Base-by-base conservation (phyloP, 148 eudicot species). In the Rheum nobile region DNA sequence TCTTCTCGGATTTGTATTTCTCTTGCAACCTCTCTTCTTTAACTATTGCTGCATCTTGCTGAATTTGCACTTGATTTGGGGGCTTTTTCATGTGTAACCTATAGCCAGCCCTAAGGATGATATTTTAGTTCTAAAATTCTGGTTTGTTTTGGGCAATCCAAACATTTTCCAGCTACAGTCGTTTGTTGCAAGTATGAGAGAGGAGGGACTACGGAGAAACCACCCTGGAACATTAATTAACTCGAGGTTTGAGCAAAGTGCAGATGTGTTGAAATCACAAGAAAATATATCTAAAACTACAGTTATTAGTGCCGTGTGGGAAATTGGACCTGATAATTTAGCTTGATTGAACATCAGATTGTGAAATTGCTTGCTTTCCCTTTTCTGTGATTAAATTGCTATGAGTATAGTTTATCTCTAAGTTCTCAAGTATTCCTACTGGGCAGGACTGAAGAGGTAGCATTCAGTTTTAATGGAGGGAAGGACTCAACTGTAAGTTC, bases 391-490 rank as follows among this genome's bases (percentile, higher is more conserved):
- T 34, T 47, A 1, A 41, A 50, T 50, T 61, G 37, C 37, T 61
- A 61, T 8, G 31, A 61, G 10, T 52, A 44, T 47, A 6, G 19
- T 43, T 29, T 43, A 52, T 28, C 34, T 48, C 19, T 8, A 6
- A 42, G 29, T 5, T 47, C 44, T 74, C 72, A 61, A 71, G 31
- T 81, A 74, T 76, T 75, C 54, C 42, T 80, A 28, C 48, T 63
- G 69, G 28, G 72, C 92, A 95, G 99, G 57, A 80, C 89, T 76
- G 94, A 91, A 84, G 99, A 95, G 86, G 90, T 95, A 16, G 96
- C 99, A 46, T 87, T 95, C 77, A 95, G 97, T 88, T 95, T 95
- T 79, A 95, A 91, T 78, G 99, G 99, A 75, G 99, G 99, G 79
- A 95, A 95, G 81, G 99, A 95, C 85, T 95, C 99, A 74, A 90